Percentiles rank a stretch among this genome's conserved stretches.
phyloP scores from a whole-genome alignment of 805 yeast species.

The Starmerella riodocensis region DNA sequence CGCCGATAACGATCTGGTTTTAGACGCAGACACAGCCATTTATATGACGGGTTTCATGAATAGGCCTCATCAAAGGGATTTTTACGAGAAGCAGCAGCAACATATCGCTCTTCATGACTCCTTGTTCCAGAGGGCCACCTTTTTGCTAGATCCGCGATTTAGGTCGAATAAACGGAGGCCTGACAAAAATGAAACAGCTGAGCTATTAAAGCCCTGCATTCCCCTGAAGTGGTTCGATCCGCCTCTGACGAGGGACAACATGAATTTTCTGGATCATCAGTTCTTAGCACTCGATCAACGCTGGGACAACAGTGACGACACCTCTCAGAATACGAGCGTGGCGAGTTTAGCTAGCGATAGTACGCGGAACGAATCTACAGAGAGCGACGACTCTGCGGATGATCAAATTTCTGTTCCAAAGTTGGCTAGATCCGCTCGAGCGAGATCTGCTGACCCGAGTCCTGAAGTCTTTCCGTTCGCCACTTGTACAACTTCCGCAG shows the following conservation, averaged over 20 bases:
- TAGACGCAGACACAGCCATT: constrained; percentile 43
- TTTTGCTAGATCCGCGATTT: constrained; percentile 33
- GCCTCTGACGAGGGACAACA: constrained; percentile 11
- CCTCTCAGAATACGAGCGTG: constrained; percentile 4
- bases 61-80: constrained; percentile 35
- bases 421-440: not conserved
- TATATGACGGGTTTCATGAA: constrained; percentile 47
- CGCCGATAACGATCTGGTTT: constrained; percentile 9
- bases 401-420: not conserved
- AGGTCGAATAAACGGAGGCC: constrained; percentile 7
- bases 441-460: not conserved
- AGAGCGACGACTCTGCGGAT: not conserved
- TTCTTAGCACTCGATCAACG: not conserved
- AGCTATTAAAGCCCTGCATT: constrained; percentile 7
- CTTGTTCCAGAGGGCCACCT: constrained; percentile 69
- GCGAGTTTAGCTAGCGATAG: constrained; percentile 3
- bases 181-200: constrained; percentile 1
- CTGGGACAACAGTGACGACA: not conserved
- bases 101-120: constrained; percentile 65
- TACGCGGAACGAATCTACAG: not conserved
- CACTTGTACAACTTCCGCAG: constrained; percentile 1
- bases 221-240: constrained; percentile 13
- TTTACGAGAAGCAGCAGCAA: constrained; percentile 42
- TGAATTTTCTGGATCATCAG: not conserved
- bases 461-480: constrained; percentile 13